Evolutionary conservation across 202 grass and related monocot species (phyloP).

Genomic region (Schoenoplectus triqueter): DNA sequence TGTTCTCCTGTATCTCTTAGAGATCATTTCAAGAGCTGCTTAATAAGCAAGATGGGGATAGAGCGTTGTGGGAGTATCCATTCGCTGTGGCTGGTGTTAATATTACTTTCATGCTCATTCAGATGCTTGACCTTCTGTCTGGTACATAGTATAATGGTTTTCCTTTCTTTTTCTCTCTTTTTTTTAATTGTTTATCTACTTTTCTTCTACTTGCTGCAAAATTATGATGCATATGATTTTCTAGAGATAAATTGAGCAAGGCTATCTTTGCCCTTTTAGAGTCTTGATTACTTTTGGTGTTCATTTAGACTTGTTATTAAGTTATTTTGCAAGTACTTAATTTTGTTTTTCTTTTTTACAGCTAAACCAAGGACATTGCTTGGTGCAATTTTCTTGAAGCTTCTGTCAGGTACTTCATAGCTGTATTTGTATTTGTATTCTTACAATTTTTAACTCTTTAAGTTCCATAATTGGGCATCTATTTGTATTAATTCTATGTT

Average conservation of each 20-base stretch:
- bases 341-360: constrained; percentile 43
- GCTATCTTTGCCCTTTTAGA: background rate
- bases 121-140: constrained; percentile 96
- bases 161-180: background rate
- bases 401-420: constrained; percentile 72
- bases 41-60: constrained; percentile 87
- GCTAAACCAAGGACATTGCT: constrained; percentile 87
- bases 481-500: background rate
- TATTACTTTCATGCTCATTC: constrained; percentile 99
- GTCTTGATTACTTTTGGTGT: constrained; percentile 33
- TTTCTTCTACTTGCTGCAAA: constrained; percentile 36
- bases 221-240: constrained; percentile 14
- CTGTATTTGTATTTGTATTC: constrained; percentile 10
- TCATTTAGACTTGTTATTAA: background rate
- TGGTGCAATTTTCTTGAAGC: constrained; percentile 96
- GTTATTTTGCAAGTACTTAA: background rate
- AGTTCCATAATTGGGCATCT: constrained; percentile 26
- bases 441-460: constrained; percentile 6
- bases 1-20: constrained; percentile 37
- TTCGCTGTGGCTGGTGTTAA: constrained; percentile 99
- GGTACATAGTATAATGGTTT: constrained; percentile 54
- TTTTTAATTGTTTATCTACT: constrained; percentile 26
- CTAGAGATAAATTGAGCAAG: background rate
- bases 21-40: constrained; percentile 98
- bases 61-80: constrained; percentile 98